Conservation (phyloP, 73 alveolate species). For the Blepharisma japonicum region DNA sequence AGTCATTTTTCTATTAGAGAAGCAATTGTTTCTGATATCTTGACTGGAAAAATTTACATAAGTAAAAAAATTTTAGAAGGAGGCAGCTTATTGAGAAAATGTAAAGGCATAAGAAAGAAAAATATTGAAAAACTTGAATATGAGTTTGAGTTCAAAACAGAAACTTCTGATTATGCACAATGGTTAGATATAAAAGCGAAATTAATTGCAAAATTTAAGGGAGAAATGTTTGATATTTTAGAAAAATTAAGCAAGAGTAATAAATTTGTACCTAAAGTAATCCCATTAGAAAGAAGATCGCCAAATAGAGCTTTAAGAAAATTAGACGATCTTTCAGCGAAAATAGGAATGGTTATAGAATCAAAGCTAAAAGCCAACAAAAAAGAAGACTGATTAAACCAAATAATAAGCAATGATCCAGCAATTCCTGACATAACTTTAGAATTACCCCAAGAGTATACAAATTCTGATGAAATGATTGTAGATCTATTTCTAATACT, state of each 20-base stretch:
- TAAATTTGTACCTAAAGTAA: neutral
- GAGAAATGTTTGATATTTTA: neutral
- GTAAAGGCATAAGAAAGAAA: neutral
- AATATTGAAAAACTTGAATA: neutral
- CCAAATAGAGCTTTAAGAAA: neutral
- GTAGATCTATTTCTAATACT: neutral
- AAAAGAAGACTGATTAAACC: neutral
- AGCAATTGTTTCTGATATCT: neutral
- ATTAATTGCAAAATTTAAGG: neutral
- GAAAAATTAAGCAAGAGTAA: neutral
- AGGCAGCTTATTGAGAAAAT: neutral
- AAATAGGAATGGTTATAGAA: neutral
- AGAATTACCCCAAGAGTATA: neutral
- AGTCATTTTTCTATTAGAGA: neutral
- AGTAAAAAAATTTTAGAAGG: neutral
- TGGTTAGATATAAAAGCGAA: neutral
- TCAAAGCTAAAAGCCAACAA: neutral
- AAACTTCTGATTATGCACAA: neutral
- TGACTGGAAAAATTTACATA: conserved; percentile 8
- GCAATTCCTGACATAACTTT: neutral
- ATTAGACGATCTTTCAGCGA: neutral
- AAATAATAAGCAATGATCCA: neutral
- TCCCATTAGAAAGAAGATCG: neutral
- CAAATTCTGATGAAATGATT: neutral
- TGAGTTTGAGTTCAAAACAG: neutral